Base-by-base conservation (phyloP, 31 red algal genomes). In the Odonthalia washingtoniensis region DNA sequence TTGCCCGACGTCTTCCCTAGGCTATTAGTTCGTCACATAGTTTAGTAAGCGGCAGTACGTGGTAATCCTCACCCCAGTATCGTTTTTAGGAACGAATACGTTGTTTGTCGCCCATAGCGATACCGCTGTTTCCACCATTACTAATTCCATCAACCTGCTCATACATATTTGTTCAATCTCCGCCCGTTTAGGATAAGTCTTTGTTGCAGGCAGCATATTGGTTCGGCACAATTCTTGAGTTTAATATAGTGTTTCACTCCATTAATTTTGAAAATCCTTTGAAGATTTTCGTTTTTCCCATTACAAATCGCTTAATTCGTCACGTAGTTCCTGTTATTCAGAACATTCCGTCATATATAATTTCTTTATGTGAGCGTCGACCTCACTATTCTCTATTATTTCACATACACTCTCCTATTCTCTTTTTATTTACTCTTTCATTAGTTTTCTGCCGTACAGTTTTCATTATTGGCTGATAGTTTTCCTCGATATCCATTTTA, bases 81-180 rank as follows among this genome's bases (percentile, higher is more conserved):
- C 84, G 40, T 87, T 87, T 40, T 87, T 78, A 24, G 12, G 3
- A 31, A 78, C 72, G 45, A 87, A 87, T 33, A 87, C 84, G 52
- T 78, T 78, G 46, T 28, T 41, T 14, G 84, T 53, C 2, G 33
- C 84, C 73, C 52, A 78, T 37, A 73, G 60, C 12, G 84, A 87
- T 38, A 70, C 73, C 9, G 73, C 26, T 28, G 84, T 46, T 45
- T 87, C 84, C 46, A 69, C 18, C n/a, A 87, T 40, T 9, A 27
- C 73, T 5, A 68, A 1, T 68, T 36, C 67, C 24, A 87, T n/a
- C n/a, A 78, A 52, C 46, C 78, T 87, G 33, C 67, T 57, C 73
- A 78, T 78, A 0, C 21, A 35, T 18, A 18, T 34, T 24, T 61
- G n/a, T 53, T 87, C 73, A 3, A 69, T 46, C 33, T 78, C 74